Evolutionary conservation across 805 yeast species (phyloP).

Genomic region (Saccharomycopsis oosterbeekiorum): DNA sequence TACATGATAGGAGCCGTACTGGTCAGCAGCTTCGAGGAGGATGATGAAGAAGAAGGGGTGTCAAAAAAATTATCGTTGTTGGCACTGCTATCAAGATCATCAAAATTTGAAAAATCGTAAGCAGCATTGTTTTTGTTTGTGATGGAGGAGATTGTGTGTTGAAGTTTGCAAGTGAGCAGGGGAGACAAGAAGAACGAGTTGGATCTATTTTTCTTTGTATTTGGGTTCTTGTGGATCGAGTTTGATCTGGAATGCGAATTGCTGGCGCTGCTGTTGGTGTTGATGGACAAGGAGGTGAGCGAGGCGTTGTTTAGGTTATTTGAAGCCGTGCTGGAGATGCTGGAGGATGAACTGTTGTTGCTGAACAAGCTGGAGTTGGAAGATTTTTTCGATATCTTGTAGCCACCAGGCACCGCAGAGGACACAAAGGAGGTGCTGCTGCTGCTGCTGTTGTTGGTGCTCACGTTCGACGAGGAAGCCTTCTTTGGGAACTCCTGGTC

Average conservation of each 20-base stretch:
- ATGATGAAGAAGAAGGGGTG: background rate
- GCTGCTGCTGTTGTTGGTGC: too few relatives aligned
- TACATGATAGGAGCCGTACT: conserved; percentile 12
- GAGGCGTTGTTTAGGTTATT: background rate
- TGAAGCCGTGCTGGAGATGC: background rate
- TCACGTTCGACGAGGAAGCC: background rate
- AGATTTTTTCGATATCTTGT: background rate
- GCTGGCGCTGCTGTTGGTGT: background rate
- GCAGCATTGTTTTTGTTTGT: conserved; percentile 2
- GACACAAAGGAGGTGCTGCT: background rate
- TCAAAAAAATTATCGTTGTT: conserved; percentile 4
- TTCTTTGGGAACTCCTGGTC: background rate
- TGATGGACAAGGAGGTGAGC: background rate
- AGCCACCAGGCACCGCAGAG: background rate
- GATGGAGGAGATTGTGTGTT: background rate
- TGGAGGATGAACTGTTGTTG: background rate
- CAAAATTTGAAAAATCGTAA: conserved; percentile 25
- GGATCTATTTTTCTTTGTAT: background rate
- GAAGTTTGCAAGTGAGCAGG: background rate
- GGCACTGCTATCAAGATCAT: conserved; percentile 21
- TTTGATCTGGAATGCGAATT: background rate
- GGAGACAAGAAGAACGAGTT: background rate
- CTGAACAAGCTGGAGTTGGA: background rate
- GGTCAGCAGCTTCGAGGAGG: conserved; percentile 19
- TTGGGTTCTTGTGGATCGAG: background rate